These are phyloP conservation scores for Fusarium torulosum DNA, from an alignment of 2,329 filamentous ascomycete genomes.

Conservation along the genomic window DNA sequence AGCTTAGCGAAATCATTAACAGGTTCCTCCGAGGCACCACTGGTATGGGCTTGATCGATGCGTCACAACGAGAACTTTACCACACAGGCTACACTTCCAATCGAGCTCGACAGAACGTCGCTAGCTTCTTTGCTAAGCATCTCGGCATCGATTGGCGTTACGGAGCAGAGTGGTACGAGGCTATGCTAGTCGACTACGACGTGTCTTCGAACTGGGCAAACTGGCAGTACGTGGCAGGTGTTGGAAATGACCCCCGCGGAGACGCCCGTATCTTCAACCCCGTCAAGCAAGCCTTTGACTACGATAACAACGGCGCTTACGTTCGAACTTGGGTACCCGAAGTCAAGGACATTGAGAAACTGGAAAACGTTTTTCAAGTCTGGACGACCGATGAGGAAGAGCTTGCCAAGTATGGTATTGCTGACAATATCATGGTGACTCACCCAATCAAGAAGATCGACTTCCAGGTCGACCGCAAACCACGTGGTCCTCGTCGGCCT, in stretches of 20 bases:
- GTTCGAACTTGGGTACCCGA: conserved; percentile 81
- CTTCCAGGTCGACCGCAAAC: conserved; percentile 69
- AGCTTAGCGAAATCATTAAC: conserved; percentile 63
- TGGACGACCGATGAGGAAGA: conserved; percentile 73
- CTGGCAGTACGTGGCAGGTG: conserved; percentile 85
- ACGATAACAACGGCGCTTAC: conserved; percentile 77
- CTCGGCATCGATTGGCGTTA: conserved; percentile 82
- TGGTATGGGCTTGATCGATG: conserved; percentile 82
- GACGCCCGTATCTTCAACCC: conserved; percentile 83
- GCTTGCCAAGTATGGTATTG: conserved; percentile 67
- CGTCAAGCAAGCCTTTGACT: conserved; percentile 83
- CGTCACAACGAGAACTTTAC: conserved; percentile 78
- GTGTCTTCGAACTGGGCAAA: conserved; percentile 83
- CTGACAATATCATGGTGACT: conserved; percentile 73
- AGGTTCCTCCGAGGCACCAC: conserved; percentile 76
- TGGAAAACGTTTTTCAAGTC: conserved; percentile 75
- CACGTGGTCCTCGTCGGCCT: conserved; percentile 45
- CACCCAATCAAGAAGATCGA: conserved; percentile 74
- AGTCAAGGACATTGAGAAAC: conserved; percentile 64
- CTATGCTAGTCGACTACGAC: conserved; percentile 80
- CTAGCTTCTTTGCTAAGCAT: conserved; percentile 79
- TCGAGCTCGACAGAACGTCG: conserved; percentile 80
- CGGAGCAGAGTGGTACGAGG: conserved; percentile 87
- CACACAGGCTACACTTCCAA: conserved; percentile 85
- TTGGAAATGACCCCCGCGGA: conserved; percentile 82